Evolutionary conservation across 1,284 basidiomycete genomes (phyloP), one percentile per base, ranked within the genome.

Genomic region (Mycena citricolor): DNA sequence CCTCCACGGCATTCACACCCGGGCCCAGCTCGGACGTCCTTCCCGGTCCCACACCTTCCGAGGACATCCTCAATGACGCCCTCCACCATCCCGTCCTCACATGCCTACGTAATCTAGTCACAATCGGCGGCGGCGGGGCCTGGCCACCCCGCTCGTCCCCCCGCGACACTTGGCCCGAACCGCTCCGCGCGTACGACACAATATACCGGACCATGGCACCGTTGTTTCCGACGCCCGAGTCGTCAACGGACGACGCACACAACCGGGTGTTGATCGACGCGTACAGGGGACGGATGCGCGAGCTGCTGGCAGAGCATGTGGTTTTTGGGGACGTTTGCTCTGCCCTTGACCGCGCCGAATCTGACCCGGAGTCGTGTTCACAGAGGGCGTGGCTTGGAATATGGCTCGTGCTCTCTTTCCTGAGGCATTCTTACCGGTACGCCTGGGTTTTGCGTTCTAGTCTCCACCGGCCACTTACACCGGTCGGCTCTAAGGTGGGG

Each of bases 81-180:
- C 20, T 40, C 8, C 25, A 44, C 24, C 52, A 54, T 30, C 11
- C 31, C 6, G 39, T 32, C n/a, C 8, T 54, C 14, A 33, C 36
- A 10, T 32, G 35, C 23, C 42, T 54, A 4, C 48, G 48, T 19
- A 33, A 50, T 20, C 37, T 39, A 11, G 22, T 39, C 16, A 14
- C 14, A 25, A 17, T n/a, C 5, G 37, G 37, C 19, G 37, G 37
- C 16, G 37, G 12, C 16, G 25, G 24, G 22, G 32, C 24, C 23
- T 52, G 51, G 51, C 51, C 51, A 28, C 51, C 51, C 12, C 29
- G 32, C 25, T 39, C 51, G 12, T 39, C 42, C 7, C 41, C 38
- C 29, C 39, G 19, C 3, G 42, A 44, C 19, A 45, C 47, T 10
- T 52, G 51, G 51, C 51, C 51, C 8, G 13, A 16, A 4, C 22